These are phyloP conservation scores for Melampsora americana DNA, from an alignment of 1,284 basidiomycete species.

Conservation along the genomic window DNA sequence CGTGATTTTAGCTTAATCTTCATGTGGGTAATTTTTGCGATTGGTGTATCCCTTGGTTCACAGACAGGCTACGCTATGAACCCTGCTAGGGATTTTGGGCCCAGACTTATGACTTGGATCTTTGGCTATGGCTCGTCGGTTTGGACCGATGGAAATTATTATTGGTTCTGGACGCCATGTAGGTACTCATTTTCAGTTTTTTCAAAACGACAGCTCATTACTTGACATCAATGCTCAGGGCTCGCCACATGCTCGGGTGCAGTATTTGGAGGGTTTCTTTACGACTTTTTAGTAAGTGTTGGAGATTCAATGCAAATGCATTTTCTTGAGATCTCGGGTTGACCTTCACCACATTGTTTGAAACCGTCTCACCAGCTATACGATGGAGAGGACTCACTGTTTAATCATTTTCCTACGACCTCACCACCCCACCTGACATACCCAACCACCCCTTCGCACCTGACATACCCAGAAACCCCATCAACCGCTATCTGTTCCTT, in stretches of 20 bases:
- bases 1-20: not conserved
- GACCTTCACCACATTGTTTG: too few species aligned
- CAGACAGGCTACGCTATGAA: slow-evolving; percentile 34
- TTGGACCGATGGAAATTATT: slow-evolving; percentile 37
- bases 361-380: not conserved
- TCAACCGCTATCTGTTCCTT: too few species aligned
- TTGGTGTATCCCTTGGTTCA: slow-evolving; percentile 21
- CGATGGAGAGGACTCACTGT: not conserved
- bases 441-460: too few species aligned
- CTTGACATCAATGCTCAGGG: slow-evolving; percentile 3
- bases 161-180: slow-evolving; percentile 44
- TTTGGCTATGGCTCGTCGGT: slow-evolving; percentile 28
- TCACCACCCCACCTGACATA: not conserved
- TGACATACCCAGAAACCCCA: too few species aligned
- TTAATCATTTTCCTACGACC: not conserved
- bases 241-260: slow-evolving; percentile 21
- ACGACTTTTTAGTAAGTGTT: slow-evolving; percentile 29
- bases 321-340: too few species aligned
- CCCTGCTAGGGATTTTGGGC: slow-evolving; percentile 17
- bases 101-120: slow-evolving; percentile 20
- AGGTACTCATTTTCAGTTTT: slow-evolving; percentile 6
- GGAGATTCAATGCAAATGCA: not conserved
- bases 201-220: not conserved
- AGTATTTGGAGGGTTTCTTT: slow-evolving; percentile 27
- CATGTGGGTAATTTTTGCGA: slow-evolving; percentile 26